Conservation (phyloP, 495 filamentous ascomycete species). For the Neurospora sp. region DNA sequence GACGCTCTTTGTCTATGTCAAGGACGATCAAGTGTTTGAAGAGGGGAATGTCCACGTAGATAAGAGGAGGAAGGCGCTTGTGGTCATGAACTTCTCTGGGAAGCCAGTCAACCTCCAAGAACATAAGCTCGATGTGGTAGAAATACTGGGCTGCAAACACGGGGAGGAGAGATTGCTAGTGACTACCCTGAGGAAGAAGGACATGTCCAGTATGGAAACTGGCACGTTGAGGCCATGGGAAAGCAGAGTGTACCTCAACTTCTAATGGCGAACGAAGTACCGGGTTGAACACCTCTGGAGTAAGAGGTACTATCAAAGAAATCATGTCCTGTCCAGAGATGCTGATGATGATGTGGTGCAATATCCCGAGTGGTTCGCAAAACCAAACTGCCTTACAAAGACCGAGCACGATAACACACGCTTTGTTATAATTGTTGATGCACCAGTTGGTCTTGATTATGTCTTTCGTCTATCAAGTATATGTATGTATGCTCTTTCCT, state of each 20-base stretch:
- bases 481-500: no score
- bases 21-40: not conserved
- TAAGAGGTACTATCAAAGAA: no score
- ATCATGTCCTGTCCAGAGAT: no score
- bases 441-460: no score
- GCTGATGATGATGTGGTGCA: no score
- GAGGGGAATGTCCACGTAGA: not conserved
- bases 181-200: not conserved
- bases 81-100: slow-evolving; percentile 12
- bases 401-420: no score
- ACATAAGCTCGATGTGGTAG: not conserved
- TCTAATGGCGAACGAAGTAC: not conserved
- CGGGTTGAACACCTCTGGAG: not conserved
- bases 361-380: no score
- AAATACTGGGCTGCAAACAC: not conserved
- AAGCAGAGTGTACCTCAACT: slow-evolving; percentile 9
- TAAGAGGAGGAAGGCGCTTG: slow-evolving; percentile 3
- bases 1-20: slow-evolving; percentile 7
- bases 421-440: no score
- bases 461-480: no score
- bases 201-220: not conserved
- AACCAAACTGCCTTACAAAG: no score
- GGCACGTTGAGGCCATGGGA: slow-evolving; percentile 6
- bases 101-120: not conserved
- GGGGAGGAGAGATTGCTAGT: not conserved